A percentile compares a stretch with the other conserved stretches of the same genome.
These are phyloP conservation scores for Phaeoacremonium minimum DNA, from an alignment of 2,329 filamentous ascomycete species.

Conservation along the genomic window DNA sequence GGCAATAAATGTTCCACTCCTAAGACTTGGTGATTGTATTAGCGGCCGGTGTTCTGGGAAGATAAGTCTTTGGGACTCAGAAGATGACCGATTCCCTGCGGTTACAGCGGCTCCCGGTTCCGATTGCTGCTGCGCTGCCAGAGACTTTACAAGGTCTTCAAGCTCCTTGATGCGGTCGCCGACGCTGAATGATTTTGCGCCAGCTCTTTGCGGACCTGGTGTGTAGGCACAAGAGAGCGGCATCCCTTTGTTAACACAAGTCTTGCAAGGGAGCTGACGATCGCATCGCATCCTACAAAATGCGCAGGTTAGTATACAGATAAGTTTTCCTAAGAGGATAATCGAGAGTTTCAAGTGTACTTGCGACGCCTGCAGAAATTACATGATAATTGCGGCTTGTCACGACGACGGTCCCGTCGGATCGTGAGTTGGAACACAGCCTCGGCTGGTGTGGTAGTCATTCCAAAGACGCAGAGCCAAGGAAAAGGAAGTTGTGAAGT, in stretches of 20 bases:
- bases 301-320: constrained; percentile 5
- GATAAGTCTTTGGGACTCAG: no score
- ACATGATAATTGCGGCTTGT: constrained; percentile 24
- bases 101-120: neutral
- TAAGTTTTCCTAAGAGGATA: constrained; percentile 1
- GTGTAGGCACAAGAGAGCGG: constrained; percentile 14
- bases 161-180: constrained; percentile 21
- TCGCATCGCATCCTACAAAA: constrained; percentile 17
- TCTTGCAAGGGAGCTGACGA: constrained; percentile 15
- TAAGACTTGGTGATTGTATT: no score
- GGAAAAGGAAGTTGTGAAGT: no score
- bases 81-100: no score
- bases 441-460: neutral
- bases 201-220: neutral
- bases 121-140: constrained; percentile 18
- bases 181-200: constrained; percentile 2
- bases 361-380: constrained; percentile 21
- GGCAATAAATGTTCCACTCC: no score
- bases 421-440: neutral
- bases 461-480: neutral
- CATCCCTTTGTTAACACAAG: constrained; percentile 12
- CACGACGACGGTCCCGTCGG: constrained; percentile 14
- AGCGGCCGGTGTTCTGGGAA: no score
- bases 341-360: constrained; percentile 12
- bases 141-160: constrained; percentile 20